Base-by-base conservation (phyloP, 345 rosid species). In the Arabis hirsuta region DNA sequence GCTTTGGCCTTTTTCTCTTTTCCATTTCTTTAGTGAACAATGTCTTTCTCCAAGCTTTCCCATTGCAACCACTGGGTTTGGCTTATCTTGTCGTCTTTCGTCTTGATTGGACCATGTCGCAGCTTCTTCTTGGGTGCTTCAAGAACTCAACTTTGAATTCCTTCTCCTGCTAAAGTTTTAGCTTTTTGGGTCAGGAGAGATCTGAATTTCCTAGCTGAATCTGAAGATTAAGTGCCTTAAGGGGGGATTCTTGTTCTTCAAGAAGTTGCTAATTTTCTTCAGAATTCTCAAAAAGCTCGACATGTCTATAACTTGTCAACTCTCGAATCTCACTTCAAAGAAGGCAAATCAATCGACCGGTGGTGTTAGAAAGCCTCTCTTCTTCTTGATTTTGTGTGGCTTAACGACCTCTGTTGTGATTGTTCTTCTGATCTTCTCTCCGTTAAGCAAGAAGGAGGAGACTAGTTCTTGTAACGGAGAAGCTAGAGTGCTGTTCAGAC, bases 291-390 rank as follows among this genome's bases (percentile, higher is more conserved):
- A 32, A 70, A 77, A 78, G 52, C 47, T 69, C 51, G 71, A 73
- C 64, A 88, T 90, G 98, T 79, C 85, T 64, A 74, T 79, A 55
- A 82, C 82, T 75, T 68, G 81, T 71, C 78, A 83, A 78, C 76
- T 80, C 24, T 78, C 82, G 59, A 81, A 81, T 53, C 61, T 82
- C 73, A 81, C 32, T 80, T 65, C 82, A 70, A 83, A 86, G 81
- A 79, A 80, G 64, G 67, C 84, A 38, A 87, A 84, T 52, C 80
- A 76, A 56, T 62, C 76, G 45, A 73, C 62, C 67, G 51, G 76
- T 67, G 72, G 58, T 58, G 36, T 68, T 62, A 83, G 78, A 74
- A 80, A 65, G 76, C 75, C 79, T 72, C 43, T 73, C 38, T 65
- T 77, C 52, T 54, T 87, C 51, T 71, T 77, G 84, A 44, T 85